Conservation (phyloP, 495 filamentous ascomycete genomes). For the Staphylotrichum longicolle region DNA sequence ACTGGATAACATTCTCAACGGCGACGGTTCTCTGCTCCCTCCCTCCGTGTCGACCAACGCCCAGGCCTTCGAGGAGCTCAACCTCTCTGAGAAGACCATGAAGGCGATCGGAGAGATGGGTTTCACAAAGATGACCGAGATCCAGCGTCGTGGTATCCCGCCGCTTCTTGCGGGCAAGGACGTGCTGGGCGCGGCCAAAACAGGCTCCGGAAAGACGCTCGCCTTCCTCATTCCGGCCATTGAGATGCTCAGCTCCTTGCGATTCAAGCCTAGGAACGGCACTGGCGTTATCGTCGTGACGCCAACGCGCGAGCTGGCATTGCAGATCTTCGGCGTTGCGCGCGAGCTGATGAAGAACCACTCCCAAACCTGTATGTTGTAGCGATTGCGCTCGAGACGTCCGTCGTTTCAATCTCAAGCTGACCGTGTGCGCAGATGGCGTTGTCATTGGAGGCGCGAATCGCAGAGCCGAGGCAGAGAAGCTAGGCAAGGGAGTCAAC, state of each 20-base stretch:
- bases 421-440: slow-evolving; percentile 53
- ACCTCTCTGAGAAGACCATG: slow-evolving; percentile 81
- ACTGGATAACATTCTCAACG: slow-evolving; percentile 14
- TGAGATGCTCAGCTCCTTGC: slow-evolving; percentile 87
- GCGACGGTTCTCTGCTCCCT: slow-evolving; percentile 31
- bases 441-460: slow-evolving; percentile 97
- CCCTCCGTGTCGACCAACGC: slow-evolving; percentile 36
- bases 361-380: slow-evolving; percentile 65
- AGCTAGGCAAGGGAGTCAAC: slow-evolving; percentile 91
- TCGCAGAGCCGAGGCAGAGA: slow-evolving; percentile 85
- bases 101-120: slow-evolving; percentile 87
- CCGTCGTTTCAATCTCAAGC: not conserved
- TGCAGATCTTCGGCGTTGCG: slow-evolving; percentile 96
- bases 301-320: slow-evolving; percentile 83
- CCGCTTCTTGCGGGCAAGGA: slow-evolving; percentile 86
- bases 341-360: slow-evolving; percentile 76
- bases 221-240: slow-evolving; percentile 92
- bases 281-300: slow-evolving; percentile 86
- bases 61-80: slow-evolving; percentile 70
- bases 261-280: slow-evolving; percentile 74
- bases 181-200: slow-evolving; percentile 95
- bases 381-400: too few relatives aligned
- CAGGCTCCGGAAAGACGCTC: slow-evolving; percentile 92
- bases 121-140: slow-evolving; percentile 94
- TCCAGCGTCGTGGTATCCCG: slow-evolving; percentile 84